Percentiles rank a stretch among this genome's conserved stretches.
Evolutionary conservation across 805 yeast species (phyloP).

Genomic region (Candida cerambycidarum): DNA sequence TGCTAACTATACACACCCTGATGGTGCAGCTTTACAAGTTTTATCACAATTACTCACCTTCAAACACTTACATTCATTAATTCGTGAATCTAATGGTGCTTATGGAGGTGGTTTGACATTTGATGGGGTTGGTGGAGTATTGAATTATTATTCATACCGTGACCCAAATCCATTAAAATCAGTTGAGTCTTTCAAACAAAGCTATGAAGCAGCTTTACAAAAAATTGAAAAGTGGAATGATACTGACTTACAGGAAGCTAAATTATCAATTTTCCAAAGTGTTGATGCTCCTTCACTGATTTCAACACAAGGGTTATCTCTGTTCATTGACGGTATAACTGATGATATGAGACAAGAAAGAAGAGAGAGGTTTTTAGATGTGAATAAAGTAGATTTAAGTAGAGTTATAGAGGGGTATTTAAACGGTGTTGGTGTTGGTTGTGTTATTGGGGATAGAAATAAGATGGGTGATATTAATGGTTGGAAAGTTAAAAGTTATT

Average conservation of each 20-base stretch:
- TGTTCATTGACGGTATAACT: constrained; percentile 67
- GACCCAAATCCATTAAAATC: constrained; percentile 87
- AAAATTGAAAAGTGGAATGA: constrained; percentile 50
- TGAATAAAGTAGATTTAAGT: constrained; percentile 58
- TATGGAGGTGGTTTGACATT: constrained; percentile 94
- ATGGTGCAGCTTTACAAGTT: constrained; percentile 84
- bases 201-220: constrained; percentile 46
- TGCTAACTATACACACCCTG: constrained; percentile 62
- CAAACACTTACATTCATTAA: constrained; percentile 81
- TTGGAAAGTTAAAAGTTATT: constrained; percentile 20
- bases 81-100: constrained; percentile 96
- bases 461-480: constrained; percentile 20
- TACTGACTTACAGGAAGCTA: constrained; percentile 81
- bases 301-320: constrained; percentile 68
- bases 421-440: constrained; percentile 25
- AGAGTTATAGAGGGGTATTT: constrained; percentile 70
- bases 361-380: constrained; percentile 71
- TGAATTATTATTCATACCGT: constrained; percentile 85
- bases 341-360: constrained; percentile 79
- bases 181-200: constrained; percentile 53
- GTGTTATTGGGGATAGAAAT: constrained; percentile 48
- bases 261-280: constrained; percentile 85
- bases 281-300: constrained; percentile 88
- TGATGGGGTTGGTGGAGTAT: constrained; percentile 76
- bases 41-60: constrained; percentile 78